A percentile compares a stretch with the other conserved stretches of the same genome.
Evolutionary conservation across 495 filamentous ascomycete species (phyloP).

Genomic region (Penicillium angulare): DNA sequence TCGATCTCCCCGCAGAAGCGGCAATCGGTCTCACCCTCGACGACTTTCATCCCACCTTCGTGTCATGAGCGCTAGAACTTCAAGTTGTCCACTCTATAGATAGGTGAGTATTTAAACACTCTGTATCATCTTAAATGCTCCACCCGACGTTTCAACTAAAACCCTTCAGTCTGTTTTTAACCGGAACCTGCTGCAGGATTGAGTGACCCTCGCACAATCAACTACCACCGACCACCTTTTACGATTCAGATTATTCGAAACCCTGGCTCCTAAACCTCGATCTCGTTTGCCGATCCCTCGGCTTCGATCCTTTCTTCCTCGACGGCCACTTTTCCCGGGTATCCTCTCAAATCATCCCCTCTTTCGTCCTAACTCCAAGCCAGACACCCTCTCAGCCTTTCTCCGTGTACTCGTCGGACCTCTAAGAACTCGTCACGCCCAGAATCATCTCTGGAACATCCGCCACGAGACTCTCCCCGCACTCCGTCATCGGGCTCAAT

Average conservation of each 20-base stretch:
- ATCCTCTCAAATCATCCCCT: slow-evolving; percentile 15
- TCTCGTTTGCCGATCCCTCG: slow-evolving; percentile 29
- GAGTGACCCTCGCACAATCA: slow-evolving; percentile 1
- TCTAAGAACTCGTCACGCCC: slow-evolving; percentile 55
- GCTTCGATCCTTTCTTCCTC: slow-evolving; percentile 13
- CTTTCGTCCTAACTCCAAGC: slow-evolving; percentile 17
- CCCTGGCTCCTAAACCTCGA: slow-evolving; percentile 42
- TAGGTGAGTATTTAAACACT: not conserved
- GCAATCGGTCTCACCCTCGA: not conserved
- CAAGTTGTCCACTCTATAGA: not conserved
- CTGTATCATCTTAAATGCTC: not conserved
- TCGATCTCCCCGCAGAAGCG: not conserved
- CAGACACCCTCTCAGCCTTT: slow-evolving; percentile 25
- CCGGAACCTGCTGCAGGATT: not conserved
- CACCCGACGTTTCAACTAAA: not conserved
- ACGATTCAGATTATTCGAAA: slow-evolving; percentile 14
- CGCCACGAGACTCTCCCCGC: slow-evolving; percentile 71
- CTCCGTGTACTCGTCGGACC: slow-evolving; percentile 56
- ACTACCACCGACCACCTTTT: not conserved
- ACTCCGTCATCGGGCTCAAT: slow-evolving; percentile 66
- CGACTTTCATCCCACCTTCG: not conserved
- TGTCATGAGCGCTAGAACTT: not conserved
- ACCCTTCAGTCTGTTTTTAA: slow-evolving; percentile 1
- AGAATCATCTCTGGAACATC: slow-evolving; percentile 61
- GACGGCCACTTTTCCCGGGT: slow-evolving; percentile 19